These are phyloP conservation scores for Coemansia sp. DNA, from an alignment of 192 early-diverging fungal genomes.

Conservation along the genomic window DNA sequence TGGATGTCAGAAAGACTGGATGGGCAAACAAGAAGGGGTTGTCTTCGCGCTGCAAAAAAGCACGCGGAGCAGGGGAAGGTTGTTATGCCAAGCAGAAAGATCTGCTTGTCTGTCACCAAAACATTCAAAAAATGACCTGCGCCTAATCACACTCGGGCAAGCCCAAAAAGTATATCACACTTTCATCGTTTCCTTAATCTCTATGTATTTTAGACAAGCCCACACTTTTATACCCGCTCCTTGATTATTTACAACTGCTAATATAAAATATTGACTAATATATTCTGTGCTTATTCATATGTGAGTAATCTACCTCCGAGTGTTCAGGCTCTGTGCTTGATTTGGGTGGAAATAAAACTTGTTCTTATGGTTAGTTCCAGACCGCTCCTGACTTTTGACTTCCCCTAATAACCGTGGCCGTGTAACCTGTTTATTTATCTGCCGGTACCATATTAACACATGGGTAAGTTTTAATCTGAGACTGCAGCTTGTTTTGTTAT, in stretches of 20 bases:
- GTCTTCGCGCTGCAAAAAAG: background rate
- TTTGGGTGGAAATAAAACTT: no score
- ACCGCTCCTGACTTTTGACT: background rate
- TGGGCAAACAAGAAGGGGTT: background rate
- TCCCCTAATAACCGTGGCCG: background rate
- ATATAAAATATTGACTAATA: no score
- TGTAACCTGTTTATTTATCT: background rate
- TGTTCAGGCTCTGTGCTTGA: no score
- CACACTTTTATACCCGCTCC: no score
- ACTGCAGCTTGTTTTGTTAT: background rate
- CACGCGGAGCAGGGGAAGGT: background rate
- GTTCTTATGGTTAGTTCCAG: background rate
- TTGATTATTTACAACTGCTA: no score
- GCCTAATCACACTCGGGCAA: background rate
- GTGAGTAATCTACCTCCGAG: no score
- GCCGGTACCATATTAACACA: background rate
- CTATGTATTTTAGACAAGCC: no score
- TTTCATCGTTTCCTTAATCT: no score
- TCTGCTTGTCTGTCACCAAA: constrained; percentile 1
- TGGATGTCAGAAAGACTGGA: background rate
- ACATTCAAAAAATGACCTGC: background rate
- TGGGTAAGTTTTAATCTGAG: background rate
- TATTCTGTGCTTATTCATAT: no score
- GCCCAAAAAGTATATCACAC: no score
- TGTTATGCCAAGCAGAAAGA: constrained; percentile 1